Evolutionary conservation across 768 basidiomycete genomes (phyloP).

Genomic region (Mycena floridula): DNA sequence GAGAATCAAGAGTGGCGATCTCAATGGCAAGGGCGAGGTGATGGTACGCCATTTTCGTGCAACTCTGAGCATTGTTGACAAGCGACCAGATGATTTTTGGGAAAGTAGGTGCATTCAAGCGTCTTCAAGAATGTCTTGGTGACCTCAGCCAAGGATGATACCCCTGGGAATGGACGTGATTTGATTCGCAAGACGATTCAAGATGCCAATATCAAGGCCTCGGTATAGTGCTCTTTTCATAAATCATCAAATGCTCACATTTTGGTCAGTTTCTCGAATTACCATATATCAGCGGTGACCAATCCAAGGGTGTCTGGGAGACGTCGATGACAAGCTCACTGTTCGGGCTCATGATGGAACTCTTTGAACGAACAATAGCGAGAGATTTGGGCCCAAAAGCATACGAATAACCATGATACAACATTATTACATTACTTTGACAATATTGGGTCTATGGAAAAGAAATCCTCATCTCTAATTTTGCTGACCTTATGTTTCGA

Average conservation of each 20-base stretch:
- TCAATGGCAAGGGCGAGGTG: conserved; percentile 76
- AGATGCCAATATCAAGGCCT: conserved; percentile 64
- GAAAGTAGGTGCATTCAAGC: conserved; percentile 90
- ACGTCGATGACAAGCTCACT: conserved; percentile 79
- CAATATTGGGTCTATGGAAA: conserved; percentile 3
- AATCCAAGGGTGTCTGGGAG: conserved; percentile 93
- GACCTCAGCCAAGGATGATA: conserved; percentile 96
- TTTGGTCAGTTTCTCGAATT: conserved; percentile 79
- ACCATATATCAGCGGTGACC: conserved; percentile 91
- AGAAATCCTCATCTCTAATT: conserved; percentile 7
- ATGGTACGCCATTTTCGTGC: conserved; percentile 16
- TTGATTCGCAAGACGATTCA: conserved; percentile 80
- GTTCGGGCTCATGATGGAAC: conserved; percentile 86
- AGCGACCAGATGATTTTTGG: conserved; percentile 80
- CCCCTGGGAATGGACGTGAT: conserved; percentile 81
- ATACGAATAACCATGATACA: no score
- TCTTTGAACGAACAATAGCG: conserved; percentile 84
- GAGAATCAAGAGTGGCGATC: conserved; percentile 67
- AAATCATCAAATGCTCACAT: conserved; percentile 1
- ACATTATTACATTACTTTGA: no score
- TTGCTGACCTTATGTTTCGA: background rate
- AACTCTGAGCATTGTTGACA: background rate
- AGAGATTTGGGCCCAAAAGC: conserved; percentile 87
- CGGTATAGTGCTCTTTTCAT: conserved; percentile 38
- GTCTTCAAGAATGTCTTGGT: no score